Base-by-base conservation (phyloP, 352 stramenopile species). In the Phytophthora hibernalis region DNA sequence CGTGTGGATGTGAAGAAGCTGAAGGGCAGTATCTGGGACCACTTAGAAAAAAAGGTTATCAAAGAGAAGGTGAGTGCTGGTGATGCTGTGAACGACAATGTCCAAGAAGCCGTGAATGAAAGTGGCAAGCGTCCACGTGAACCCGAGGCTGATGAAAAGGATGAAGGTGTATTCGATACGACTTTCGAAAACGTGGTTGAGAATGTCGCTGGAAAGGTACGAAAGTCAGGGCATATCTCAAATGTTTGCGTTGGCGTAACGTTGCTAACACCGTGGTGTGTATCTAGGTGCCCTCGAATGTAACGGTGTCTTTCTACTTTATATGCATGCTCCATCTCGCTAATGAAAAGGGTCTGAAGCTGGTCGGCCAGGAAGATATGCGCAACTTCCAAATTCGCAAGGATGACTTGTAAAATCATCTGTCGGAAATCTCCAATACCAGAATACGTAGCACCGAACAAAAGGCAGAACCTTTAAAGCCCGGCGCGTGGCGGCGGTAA, bases 261-360 rank as follows among this genome's bases (percentile, higher is more conserved):
- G 24, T 28, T 20, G 18, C 38, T 64, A 60, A 67, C 13, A n/a
- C 44, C 53, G 8, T 56, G 10, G 26, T 31, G 26, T 31, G 26
- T 8, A 2, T 47, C 16, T 30, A 93, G 84, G 88, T 95, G 20
- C 96, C 98, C 31, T 77, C 88, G 42, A 97, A 98, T 61, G 97
- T 98, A 8, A 98, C 96, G 4, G 82, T 99, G 15, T 97, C 97
- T 10, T 99, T 99, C 79, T 99, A 99, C 80, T 99, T 99, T 64
- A 99, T 99, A 59, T 99, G 96, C 65, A 90, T 99, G 63, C 80
- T 99, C n/a, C 97, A 99, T 78, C 83, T 99, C 18, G 97, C 97
- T 15, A 99, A 99, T 71, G 97, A 99, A 75, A 99, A 99, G 73
- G 96, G 93, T 16, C 74, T 99, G 12, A 79, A 92, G 58, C 73